Evolutionary conservation across 768 basidiomycete genomes (phyloP).

Genomic region (Phanerochaete carnosa): DNA sequence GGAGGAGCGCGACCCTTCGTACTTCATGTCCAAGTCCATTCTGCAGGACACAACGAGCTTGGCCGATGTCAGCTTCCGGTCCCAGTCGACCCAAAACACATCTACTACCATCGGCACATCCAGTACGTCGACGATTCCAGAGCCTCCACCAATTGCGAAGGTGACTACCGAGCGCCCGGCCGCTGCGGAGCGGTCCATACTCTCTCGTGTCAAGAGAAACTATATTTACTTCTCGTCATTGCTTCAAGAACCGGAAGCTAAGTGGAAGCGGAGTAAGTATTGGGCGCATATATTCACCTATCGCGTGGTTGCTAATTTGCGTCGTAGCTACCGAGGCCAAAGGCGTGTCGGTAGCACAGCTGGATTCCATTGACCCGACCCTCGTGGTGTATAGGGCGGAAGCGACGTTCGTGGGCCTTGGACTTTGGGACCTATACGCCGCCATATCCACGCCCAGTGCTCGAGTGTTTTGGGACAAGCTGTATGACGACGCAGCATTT

Average conservation of each 20-base stretch:
- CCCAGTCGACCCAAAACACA: slow-evolving; percentile 54
- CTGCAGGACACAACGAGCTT: slow-evolving; percentile 73
- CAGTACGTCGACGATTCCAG: slow-evolving; percentile 24
- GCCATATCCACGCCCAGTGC: slow-evolving; percentile 86
- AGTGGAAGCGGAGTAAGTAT: slow-evolving; percentile 84
- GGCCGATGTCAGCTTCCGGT: slow-evolving; percentile 64
- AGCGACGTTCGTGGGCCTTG: slow-evolving; percentile 94
- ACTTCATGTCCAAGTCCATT: slow-evolving; percentile 59
- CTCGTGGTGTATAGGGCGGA: slow-evolving; percentile 95
- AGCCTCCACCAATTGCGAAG: slow-evolving; percentile 32
- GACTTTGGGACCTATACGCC: slow-evolving; percentile 92
- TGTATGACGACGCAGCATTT: slow-evolving; percentile 80
- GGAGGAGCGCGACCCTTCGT: slow-evolving; percentile 65
- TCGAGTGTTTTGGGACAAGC: slow-evolving; percentile 83
- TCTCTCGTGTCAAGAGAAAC: slow-evolving; percentile 82
- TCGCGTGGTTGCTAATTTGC: slow-evolving; percentile 9
- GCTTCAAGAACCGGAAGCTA: slow-evolving; percentile 95
- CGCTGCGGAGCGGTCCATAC: slow-evolving; percentile 77
- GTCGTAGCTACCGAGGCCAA: slow-evolving; percentile 70
- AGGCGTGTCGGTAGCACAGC: slow-evolving; percentile 92
- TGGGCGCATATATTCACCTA: slow-evolving; percentile 9
- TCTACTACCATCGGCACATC: slow-evolving; percentile 46
- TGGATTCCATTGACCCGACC: slow-evolving; percentile 96
- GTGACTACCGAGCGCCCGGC: slow-evolving; percentile 43
- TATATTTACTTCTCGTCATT: slow-evolving; percentile 98